Conservation (phyloP, 2,329 filamentous ascomycete genomes). For the Botrytis tulipae region DNA sequence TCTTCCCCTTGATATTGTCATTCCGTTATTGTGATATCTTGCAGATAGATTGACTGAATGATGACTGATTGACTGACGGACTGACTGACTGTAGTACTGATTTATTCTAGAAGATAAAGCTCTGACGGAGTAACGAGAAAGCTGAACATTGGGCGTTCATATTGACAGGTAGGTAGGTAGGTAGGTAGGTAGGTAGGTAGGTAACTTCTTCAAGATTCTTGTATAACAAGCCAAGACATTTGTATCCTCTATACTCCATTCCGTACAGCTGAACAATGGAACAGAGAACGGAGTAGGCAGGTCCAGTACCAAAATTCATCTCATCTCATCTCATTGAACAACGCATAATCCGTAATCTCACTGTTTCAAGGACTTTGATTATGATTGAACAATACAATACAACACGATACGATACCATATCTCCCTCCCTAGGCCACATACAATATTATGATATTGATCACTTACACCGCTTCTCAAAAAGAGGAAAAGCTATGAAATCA, state of each 20-base stretch:
- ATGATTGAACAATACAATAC: too few relatives aligned
- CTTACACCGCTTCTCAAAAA: background rate
- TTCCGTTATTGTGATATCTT: background rate
- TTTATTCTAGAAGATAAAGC: background rate
- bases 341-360: background rate
- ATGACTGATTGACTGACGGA: too few relatives aligned
- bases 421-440: background rate
- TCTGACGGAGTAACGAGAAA: background rate
- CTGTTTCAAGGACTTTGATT: too few relatives aligned
- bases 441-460: background rate
- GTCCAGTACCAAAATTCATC: too few relatives aligned
- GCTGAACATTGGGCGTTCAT: background rate
- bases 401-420: too few relatives aligned
- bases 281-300: too few relatives aligned
- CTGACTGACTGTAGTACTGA: too few relatives aligned
- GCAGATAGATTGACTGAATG: too few relatives aligned
- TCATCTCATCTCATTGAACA: background rate
- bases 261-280: background rate
- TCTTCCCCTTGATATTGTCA: background rate
- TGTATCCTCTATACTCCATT: too few relatives aligned
- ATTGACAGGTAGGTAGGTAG: too few relatives aligned
- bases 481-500: background rate
- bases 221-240: background rate
- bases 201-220: background rate
- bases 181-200: background rate